Base-by-base conservation (phyloP, 441 rosid species). In the California macrophylla region DNA sequence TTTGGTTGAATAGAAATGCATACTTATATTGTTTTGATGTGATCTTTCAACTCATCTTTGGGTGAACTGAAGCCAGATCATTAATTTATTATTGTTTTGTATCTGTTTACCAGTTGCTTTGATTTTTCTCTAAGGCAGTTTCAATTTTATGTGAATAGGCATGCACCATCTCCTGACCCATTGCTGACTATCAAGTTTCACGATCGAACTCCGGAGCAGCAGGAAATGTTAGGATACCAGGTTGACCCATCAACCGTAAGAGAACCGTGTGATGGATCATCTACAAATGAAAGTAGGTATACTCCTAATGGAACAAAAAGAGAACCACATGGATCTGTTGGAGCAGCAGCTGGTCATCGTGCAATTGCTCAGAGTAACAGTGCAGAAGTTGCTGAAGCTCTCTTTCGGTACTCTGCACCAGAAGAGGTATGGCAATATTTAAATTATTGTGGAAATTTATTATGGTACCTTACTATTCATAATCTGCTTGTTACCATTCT, bases 201-300 rank as follows among this genome's bases (percentile, higher is more conserved):
- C 67, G 98, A 94, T 74, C 84, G 98, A 75, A 89, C 97, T 18
- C 89, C 90, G 50, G 94, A 87, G 76, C 99, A 92, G 56, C 99
- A 89, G 77, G 86, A 83, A 64, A 75, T 78, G 58, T 76, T 94
- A 75, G 98, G 99, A 60, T 94, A 94, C 76, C 68, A 77, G 66
- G 90, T 79, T 38, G 88, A 85, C 69, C 77, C 82, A 68, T 81
- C 89, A 20, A 88, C 85, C 69, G 38, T 72, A 67, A 78, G 74
- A 71, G 87, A 80, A 71, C 52, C 83, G 70, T 72, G 47, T 64
- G 76, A 68, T 76, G 82, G 75, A 69, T 64, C 74, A 75, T 45
- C 85, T 58, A 66, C 70, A 42, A 86, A 75, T 68, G 79, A 30
- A 71, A 28, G 70, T 25, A 70, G 71, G 69, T 74, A 58, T 77